These are phyloP conservation scores for Incumbomyces delicatus DNA, from an alignment of 2,329 filamentous ascomycete species.

Conservation along the genomic window DNA sequence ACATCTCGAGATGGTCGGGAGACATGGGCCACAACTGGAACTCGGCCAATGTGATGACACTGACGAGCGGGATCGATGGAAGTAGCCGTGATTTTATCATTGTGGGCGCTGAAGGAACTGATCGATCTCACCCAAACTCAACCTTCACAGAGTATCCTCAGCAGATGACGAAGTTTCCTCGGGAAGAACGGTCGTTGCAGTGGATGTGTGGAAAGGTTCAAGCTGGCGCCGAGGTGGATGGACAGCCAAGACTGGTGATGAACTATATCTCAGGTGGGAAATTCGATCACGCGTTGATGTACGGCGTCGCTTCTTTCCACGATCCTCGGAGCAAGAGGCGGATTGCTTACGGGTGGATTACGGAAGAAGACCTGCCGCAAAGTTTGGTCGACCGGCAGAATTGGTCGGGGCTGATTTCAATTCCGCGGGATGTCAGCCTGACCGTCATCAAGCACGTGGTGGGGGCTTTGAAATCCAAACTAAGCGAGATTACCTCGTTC, in stretches of 20 bases:
- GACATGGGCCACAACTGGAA: constrained; percentile 46
- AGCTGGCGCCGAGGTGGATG: not conserved
- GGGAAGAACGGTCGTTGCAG: constrained; percentile 28
- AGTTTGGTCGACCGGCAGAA: constrained; percentile 34
- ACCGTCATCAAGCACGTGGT: constrained; percentile 30
- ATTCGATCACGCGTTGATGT: constrained; percentile 40
- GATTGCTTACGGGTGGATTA: constrained; percentile 43
- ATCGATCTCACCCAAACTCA: constrained; percentile 11
- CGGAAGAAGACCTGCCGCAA: constrained; percentile 41
- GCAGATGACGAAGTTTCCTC: constrained; percentile 12
- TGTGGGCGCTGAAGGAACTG: constrained; percentile 36
- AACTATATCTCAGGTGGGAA: constrained; percentile 35
- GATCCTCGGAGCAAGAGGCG: constrained; percentile 34
- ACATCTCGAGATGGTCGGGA: constrained; percentile 37
- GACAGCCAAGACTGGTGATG: constrained; percentile 19
- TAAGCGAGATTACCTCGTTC: constrained; percentile 36
- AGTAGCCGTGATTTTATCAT: constrained; percentile 33
- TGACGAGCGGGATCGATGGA: constrained; percentile 25
- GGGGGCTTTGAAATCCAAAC: constrained; percentile 26
- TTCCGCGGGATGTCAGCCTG: constrained; percentile 38
- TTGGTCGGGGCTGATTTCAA: constrained; percentile 41
- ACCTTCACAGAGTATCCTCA: constrained; percentile 11
- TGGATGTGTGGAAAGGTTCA: constrained; percentile 35
- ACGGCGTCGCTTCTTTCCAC: constrained; percentile 42
- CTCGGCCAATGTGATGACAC: constrained; percentile 38